Evolutionary conservation across 306 rosid species (phyloP).

Genomic region (Lagenaria siceraria): DNA sequence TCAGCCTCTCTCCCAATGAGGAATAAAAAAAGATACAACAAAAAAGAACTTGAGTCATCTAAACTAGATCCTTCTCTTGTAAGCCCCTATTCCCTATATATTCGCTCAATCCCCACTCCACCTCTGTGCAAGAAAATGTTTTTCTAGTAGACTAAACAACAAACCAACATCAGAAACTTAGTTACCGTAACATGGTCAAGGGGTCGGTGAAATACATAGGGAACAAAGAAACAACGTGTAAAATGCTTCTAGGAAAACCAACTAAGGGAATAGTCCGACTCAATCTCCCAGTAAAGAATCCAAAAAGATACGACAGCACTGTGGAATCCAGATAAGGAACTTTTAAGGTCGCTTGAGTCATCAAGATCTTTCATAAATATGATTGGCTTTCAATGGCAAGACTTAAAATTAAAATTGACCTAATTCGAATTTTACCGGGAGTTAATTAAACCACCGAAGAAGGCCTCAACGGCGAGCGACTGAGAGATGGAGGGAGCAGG

Average conservation of each 20-base stretch:
- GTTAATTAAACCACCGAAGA: too few species aligned
- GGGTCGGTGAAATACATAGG: too few species aligned
- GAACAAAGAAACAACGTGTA: neutral
- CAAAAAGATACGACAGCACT: neutral
- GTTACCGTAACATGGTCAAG: neutral
- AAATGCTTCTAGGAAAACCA: neutral
- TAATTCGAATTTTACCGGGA: neutral
- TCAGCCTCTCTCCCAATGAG: neutral
- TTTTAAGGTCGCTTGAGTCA: neutral
- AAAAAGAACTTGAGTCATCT: neutral
- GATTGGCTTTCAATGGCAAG: neutral
- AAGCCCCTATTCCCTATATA: neutral
- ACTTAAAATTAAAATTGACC: neutral
- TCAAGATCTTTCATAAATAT: neutral
- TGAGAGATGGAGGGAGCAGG: neutral
- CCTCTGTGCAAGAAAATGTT: neutral
- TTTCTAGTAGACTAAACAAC: neutral
- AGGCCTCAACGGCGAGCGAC: neutral
- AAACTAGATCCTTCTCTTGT: neutral
- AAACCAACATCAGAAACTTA: neutral
- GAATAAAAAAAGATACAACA: neutral
- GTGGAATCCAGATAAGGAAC: neutral
- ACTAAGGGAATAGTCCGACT: neutral
- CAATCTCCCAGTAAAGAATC: neutral
- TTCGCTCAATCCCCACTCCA: neutral